These are phyloP conservation scores for Begonia loranthoides DNA, from an alignment of 306 rosid genomes.

Conservation along the genomic window DNA sequence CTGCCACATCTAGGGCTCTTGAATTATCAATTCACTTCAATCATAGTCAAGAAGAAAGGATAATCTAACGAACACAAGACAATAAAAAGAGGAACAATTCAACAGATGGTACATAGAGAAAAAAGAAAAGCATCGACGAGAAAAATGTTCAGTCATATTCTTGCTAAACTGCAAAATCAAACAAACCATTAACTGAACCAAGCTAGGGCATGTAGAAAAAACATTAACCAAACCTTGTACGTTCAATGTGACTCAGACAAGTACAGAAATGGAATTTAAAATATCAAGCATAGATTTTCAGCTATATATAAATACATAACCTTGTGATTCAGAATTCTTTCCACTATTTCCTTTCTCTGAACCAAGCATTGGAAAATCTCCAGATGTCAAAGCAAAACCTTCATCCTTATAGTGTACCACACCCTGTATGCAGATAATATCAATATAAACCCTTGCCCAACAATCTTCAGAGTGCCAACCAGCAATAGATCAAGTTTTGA, in stretches of 20 bases:
- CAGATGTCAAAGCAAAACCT: constrained; percentile 72
- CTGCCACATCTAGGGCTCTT: not conserved
- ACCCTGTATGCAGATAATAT: constrained; percentile 35
- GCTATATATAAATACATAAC: constrained; percentile 24
- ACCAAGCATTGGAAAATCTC: constrained; percentile 96
- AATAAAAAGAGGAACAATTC: not conserved
- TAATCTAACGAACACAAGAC: too few species aligned
- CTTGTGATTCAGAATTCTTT: constrained; percentile 49
- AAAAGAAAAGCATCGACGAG: not conserved
- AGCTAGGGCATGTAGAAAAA: too few species aligned
- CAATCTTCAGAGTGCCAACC: not conserved
- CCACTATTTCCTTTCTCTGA: constrained; percentile 61
- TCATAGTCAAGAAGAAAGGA: too few species aligned
- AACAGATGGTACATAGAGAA: not conserved
- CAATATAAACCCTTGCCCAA: constrained; percentile 9
- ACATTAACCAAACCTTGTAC: too few species aligned
- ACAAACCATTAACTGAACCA: not conserved
- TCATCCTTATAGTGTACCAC: constrained; percentile 38
- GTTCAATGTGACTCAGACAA: not conserved
- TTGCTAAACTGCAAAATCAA: not conserved
- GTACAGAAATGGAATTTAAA: constrained; percentile 1
- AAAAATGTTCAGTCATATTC: not conserved
- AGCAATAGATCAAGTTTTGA: too few species aligned
- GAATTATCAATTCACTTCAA: too few species aligned
- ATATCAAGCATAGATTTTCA: constrained; percentile 3